Evolutionary conservation across 495 filamentous ascomycete genomes (phyloP).

Genomic region (Physcia stellaris): DNA sequence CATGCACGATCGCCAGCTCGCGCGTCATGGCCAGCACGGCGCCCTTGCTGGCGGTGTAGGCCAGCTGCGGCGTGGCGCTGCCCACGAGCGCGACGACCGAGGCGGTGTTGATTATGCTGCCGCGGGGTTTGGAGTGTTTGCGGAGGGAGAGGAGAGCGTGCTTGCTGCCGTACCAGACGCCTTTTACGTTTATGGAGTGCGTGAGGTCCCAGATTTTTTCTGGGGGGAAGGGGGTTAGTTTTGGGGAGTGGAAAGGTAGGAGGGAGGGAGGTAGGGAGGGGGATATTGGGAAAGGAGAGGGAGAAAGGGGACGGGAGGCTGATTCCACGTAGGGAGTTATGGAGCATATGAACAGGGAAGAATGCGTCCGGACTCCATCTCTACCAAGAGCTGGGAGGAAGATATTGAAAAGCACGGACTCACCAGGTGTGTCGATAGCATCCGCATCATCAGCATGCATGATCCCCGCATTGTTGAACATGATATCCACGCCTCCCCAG

Average conservation of each 20-base stretch:
- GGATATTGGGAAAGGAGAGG: too few species aligned
- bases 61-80: slow-evolving; percentile 84
- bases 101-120: slow-evolving; percentile 87
- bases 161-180: slow-evolving; percentile 94
- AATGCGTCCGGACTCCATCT: too few species aligned
- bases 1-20: slow-evolving; percentile 72
- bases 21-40: slow-evolving; percentile 79
- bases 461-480: slow-evolving; percentile 99
- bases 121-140: slow-evolving; percentile 61
- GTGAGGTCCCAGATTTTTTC: slow-evolving; percentile 94
- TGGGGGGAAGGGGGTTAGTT: too few species aligned
- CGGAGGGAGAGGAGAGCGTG: slow-evolving; percentile 76
- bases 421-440: slow-evolving; percentile 56
- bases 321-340: too few species aligned
- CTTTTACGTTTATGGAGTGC: slow-evolving; percentile 93
- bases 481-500: slow-evolving; percentile 88
- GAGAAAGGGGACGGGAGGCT: too few species aligned
- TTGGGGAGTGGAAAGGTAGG: too few species aligned
- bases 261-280: too few species aligned
- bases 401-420: too few species aligned
- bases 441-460: slow-evolving; percentile 88
- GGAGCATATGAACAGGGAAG: too few species aligned
- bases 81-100: slow-evolving; percentile 88
- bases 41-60: slow-evolving; percentile 91
- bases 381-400: too few species aligned